A percentile compares a stretch with the other conserved stretches of the same genome.
These are phyloP conservation scores for Cryptococcus amylolentus DNA, from an alignment of 1,284 basidiomycete genomes.

Conservation along the genomic window DNA sequence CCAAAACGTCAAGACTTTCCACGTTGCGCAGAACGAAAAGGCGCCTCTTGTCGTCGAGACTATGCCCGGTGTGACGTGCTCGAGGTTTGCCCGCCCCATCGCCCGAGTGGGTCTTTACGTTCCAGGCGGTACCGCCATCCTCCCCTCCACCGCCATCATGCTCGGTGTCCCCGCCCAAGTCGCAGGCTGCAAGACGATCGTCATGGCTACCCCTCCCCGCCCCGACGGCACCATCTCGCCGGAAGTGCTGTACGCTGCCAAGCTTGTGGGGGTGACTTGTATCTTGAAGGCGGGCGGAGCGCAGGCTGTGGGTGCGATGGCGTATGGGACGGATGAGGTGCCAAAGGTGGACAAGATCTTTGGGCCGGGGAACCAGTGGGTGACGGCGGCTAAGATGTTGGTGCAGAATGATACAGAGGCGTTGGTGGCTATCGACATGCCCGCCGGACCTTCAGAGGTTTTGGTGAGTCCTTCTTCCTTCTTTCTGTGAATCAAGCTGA, in stretches of 20 bases:
- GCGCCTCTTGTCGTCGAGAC: conserved; percentile 82
- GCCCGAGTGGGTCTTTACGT: conserved; percentile 95
- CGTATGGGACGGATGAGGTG: conserved; percentile 90
- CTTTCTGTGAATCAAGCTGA: background rate
- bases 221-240: conserved; percentile 85
- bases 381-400: conserved; percentile 98
- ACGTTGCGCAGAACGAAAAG: conserved; percentile 73
- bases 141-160: conserved; percentile 97
- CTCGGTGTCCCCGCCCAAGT: conserved; percentile 97
- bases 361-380: conserved; percentile 99
- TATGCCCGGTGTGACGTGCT: conserved; percentile 95
- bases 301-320: conserved; percentile 95
- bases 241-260: conserved; percentile 91
- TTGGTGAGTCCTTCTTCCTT: conserved; percentile 60
- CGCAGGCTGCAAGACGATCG: conserved; percentile 86
- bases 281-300: conserved; percentile 93
- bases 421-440: conserved; percentile 96
- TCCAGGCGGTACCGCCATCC: conserved; percentile 92
- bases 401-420: conserved; percentile 99
- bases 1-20: conserved; percentile 85
- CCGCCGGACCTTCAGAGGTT: conserved; percentile 95
- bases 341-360: conserved; percentile 99
- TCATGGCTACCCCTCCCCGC: conserved; percentile 91
- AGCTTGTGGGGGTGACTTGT: conserved; percentile 78
- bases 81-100: conserved; percentile 89